phyloP scores from a whole-genome alignment of 352 stramenopile species.

The Pythium grandisporangium region DNA sequence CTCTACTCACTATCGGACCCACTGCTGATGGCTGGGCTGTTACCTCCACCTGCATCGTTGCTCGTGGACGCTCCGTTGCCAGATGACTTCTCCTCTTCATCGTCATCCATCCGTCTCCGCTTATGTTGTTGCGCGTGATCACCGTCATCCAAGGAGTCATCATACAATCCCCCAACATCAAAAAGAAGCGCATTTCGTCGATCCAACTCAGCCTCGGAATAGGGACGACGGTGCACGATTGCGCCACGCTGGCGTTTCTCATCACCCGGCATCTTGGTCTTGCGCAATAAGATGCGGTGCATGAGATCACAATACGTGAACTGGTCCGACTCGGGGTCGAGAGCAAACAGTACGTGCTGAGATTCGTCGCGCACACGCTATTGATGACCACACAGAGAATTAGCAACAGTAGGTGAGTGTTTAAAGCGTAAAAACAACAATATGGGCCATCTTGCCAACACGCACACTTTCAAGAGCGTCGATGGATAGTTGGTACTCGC shows the following conservation, averaged over 20 bases:
- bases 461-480: conserved; percentile 60
- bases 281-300: conserved; percentile 72
- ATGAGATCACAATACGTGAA: conserved; percentile 75
- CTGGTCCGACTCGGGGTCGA: conserved; percentile 61
- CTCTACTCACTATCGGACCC: conserved; percentile 58
- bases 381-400: too few relatives aligned
- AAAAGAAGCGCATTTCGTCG: conserved; percentile 48
- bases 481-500: conserved; percentile 73
- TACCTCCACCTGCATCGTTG: conserved; percentile 20
- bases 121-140: conserved; percentile 58
- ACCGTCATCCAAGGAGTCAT: conserved; percentile 55
- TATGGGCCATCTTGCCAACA: conserved; percentile 2
- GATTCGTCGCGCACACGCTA: conserved; percentile 27
- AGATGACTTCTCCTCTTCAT: conserved; percentile 7
- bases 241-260: conserved; percentile 72
- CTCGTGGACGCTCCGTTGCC: conserved; percentile 42
- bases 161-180: conserved; percentile 55
- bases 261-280: conserved; percentile 70
- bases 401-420: conserved; percentile 1
- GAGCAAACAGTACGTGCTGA: conserved; percentile 72
- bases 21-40: conserved; percentile 62
- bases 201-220: conserved; percentile 57
- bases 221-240: conserved; percentile 65
- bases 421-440: neutral
- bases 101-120: conserved; percentile 25